Conservation (phyloP, 23 red algal genomes). For the Chondrus crispus region DNA sequence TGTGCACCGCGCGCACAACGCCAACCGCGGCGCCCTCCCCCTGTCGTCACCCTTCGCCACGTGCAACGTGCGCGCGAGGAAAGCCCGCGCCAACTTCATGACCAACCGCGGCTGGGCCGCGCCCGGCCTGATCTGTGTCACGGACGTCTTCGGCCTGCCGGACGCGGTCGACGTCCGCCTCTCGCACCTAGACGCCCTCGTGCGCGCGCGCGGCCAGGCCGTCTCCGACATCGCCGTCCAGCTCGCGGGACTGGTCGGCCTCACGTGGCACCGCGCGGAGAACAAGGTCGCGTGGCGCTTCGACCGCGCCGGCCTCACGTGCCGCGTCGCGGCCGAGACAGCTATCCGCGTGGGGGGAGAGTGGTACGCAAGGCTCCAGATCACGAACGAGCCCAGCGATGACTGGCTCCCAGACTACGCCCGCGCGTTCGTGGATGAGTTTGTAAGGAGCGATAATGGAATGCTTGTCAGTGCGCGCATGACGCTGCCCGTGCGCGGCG, state of each 20-base stretch:
- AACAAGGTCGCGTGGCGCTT: not conserved
- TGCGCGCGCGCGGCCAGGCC: not conserved
- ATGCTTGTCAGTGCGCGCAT: not conserved
- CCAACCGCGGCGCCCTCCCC: too few relatives aligned
- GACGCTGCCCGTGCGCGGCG: constrained; percentile 1
- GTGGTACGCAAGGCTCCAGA: not conserved
- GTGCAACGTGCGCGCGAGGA: too few relatives aligned
- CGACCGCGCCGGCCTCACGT: not conserved
- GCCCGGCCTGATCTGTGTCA: too few relatives aligned
- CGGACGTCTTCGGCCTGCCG: not conserved
- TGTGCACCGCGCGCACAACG: too few relatives aligned
- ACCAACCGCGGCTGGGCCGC: too few relatives aligned
- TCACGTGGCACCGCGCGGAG: not conserved
- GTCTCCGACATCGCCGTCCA: not conserved
- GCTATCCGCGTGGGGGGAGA: not conserved
- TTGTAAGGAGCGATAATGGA: not conserved
- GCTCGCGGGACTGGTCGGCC: not conserved
- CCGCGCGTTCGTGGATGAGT: not conserved
- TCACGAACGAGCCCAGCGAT: not conserved
- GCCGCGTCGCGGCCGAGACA: not conserved
- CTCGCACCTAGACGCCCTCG: not conserved
- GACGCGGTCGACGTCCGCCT: not conserved
- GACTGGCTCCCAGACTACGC: not conserved
- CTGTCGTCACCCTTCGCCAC: too few relatives aligned
- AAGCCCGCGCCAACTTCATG: too few relatives aligned